Evolutionary conservation across 2,329 filamentous ascomycete genomes (phyloP).

Genomic region (Helicocarpus griseus): DNA sequence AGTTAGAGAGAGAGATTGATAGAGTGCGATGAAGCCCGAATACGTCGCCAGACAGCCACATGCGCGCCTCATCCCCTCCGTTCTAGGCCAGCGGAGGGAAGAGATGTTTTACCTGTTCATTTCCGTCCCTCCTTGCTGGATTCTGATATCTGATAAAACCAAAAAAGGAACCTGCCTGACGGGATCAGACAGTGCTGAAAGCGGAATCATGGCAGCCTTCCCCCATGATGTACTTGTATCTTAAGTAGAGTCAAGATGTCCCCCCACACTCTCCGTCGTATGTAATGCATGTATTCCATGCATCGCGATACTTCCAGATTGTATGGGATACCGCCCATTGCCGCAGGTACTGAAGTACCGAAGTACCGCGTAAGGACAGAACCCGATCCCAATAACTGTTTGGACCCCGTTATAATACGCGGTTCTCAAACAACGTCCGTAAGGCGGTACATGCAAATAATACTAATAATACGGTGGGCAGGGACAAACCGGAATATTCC

Average conservation of each 20-base stretch:
- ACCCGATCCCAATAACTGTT: neutral
- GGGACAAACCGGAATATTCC: slow-evolving; percentile 6
- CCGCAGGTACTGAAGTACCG: neutral
- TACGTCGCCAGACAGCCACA: too few species aligned
- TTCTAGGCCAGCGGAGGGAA: too few species aligned
- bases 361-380: neutral
- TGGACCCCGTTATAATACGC: neutral
- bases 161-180: neutral
- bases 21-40: too few species aligned
- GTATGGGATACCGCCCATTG: neutral
- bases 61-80: too few species aligned
- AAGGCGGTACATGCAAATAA: too few species aligned
- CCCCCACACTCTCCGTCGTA: neutral
- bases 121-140: too few species aligned
- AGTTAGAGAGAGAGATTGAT: too few species aligned
- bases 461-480: neutral
- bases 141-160: neutral
- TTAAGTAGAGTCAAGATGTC: too few species aligned
- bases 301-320: too few species aligned
- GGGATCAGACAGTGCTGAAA: neutral
- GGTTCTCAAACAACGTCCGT: neutral
- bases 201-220: too few species aligned
- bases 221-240: too few species aligned
- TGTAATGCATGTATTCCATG: neutral
- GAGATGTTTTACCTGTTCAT: too few species aligned